A percentile compares a stretch with the other conserved stretches of the same genome.
These are phyloP conservation scores for Amauroascus niger DNA, from an alignment of 2,329 filamentous ascomycete species.

Conservation along the genomic window DNA sequence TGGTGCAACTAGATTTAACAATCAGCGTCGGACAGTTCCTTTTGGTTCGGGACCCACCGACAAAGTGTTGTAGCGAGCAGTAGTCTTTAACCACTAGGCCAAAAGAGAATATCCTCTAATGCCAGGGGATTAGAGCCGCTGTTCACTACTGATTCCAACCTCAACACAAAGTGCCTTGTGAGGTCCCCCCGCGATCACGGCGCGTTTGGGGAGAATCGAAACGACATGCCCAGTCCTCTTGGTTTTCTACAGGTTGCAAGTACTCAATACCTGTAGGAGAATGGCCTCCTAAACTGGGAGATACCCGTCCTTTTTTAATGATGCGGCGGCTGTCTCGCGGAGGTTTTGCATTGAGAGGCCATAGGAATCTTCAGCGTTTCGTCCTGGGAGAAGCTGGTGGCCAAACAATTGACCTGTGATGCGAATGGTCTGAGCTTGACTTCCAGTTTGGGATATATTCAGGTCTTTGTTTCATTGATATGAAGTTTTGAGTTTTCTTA, in stretches of 20 bases:
- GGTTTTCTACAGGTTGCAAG: no score
- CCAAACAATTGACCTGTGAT: slow-evolving; percentile 11
- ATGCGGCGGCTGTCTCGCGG: neutral
- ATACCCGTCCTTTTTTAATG: slow-evolving; percentile 3
- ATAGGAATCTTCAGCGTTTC: neutral
- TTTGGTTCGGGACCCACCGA: no score
- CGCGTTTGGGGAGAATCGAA: no score
- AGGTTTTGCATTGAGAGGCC: slow-evolving; percentile 1
- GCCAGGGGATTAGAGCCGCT: no score
- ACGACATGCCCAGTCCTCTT: no score
- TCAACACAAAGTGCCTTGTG: no score
- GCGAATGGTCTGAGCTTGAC: neutral
- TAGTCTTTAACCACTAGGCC: no score
- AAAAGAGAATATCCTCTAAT: no score
- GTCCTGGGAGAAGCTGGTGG: neutral
- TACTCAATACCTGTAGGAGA: no score
- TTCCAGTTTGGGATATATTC: neutral
- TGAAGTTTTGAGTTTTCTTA: neutral
- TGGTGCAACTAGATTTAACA: neutral
- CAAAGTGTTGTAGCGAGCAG: no score
- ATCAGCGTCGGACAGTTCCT: neutral
- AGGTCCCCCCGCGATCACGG: no score
- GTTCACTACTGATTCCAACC: no score
- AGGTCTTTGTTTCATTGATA: neutral
- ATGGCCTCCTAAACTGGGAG: neutral